phyloP scores from a whole-genome alignment of 2,329 filamentous ascomycete genomes.

The Didymosphaeria variabile region DNA sequence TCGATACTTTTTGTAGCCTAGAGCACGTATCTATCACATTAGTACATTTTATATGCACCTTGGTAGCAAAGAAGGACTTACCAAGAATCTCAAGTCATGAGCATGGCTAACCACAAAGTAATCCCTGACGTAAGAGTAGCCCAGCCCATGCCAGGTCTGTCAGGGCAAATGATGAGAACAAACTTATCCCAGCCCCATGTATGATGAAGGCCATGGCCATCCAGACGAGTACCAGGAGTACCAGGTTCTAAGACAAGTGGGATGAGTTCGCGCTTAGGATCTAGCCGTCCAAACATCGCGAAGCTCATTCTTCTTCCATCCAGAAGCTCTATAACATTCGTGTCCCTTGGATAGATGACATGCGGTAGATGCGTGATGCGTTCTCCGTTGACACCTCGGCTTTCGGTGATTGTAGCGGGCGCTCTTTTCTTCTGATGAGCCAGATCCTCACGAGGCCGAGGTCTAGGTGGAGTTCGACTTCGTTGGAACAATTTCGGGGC shows the following conservation, averaged over 20 bases:
- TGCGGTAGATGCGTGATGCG: background rate
- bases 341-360: background rate
- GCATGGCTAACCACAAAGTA: background rate
- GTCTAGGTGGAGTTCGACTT: background rate
- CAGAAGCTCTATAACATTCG: background rate
- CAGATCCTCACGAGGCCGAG: background rate
- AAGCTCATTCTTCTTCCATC: background rate
- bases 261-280: background rate
- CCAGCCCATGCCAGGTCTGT: slow-evolving; percentile 1
- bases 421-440: background rate
- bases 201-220: background rate
- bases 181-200: background rate
- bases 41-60: background rate
- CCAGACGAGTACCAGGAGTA: background rate
- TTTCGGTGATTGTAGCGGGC: background rate
- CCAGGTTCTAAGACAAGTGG: background rate
- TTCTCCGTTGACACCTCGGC: background rate
- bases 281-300: background rate
- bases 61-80: background rate
- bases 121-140: background rate
- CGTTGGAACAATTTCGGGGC: too few species aligned
- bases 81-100: background rate
- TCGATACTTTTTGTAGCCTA: background rate
- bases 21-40: background rate
- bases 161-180: background rate